A percentile compares a stretch with the other conserved stretches of the same genome.
These are phyloP conservation scores for Suillus tomentosus DNA, from an alignment of 768 basidiomycete genomes.

Conservation along the genomic window DNA sequence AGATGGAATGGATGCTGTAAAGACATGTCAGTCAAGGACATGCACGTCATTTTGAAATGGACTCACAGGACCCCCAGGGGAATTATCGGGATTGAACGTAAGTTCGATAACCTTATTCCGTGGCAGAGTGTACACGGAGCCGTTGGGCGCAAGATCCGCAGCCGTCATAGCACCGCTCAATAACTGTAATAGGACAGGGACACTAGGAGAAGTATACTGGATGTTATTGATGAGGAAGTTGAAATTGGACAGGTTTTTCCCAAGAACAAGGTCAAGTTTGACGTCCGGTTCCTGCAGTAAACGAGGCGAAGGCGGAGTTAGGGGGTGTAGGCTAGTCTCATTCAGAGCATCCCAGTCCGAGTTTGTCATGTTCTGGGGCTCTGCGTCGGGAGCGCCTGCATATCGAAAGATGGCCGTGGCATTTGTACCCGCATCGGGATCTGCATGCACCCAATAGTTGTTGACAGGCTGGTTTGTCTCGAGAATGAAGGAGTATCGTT, in stretches of 20 bases:
- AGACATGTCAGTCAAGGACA: neutral
- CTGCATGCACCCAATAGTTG: conserved; percentile 49
- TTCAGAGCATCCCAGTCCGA: neutral
- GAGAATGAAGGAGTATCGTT: conserved; percentile 54
- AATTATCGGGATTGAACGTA: conserved; percentile 7
- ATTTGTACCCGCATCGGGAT: conserved; percentile 39
- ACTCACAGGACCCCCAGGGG: conserved; percentile 14
- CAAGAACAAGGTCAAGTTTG: conserved; percentile 36
- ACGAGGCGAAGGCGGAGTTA: neutral
- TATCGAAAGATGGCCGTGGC: conserved; percentile 47
- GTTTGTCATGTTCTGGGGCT: conserved; percentile 31
- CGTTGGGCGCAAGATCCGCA: conserved; percentile 38
- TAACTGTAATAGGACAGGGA: conserved; percentile 50
- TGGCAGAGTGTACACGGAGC: conserved; percentile 47
- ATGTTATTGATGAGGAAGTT: conserved; percentile 34
- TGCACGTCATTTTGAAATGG: neutral
- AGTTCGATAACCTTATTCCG: conserved; percentile 50
- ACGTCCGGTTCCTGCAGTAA: conserved; percentile 23
- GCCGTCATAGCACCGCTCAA: conserved; percentile 41
- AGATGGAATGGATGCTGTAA: conserved; percentile 29
- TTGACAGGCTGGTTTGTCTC: conserved; percentile 36
- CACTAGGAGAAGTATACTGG: conserved; percentile 37
- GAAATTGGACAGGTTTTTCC: conserved; percentile 17
- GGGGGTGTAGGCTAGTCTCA: neutral
- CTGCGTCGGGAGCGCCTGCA: conserved; percentile 36